Evolutionary conservation across 345 rosid species (phyloP), one percentile per base, ranked within the genome.

Genomic region (Triadica sebifera): DNA sequence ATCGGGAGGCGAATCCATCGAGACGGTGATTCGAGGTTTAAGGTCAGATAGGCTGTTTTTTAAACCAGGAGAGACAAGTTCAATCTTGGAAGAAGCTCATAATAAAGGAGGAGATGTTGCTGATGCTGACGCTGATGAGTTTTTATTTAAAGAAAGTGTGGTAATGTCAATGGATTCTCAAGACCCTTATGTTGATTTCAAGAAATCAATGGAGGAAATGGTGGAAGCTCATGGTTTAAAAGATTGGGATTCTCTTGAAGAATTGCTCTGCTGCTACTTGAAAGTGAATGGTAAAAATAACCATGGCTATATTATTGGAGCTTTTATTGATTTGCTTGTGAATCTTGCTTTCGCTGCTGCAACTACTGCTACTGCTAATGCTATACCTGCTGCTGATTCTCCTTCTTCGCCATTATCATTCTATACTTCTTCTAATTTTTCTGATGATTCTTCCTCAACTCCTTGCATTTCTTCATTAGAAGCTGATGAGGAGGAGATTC

Each of bases 361-460:
- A 13, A 5, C 17, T 51, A 0, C 55, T 51, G 15, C 53, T 34
- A 12, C 71, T 16, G 39, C 53, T 4, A 24, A 13, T 29, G 64
- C 11, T 20, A n/a, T 50, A 11, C 57, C 52, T 6, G 37, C 4
- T 17, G 9, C 76, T 49, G 55, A 12, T n/a, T 78, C 74, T 39
- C 66, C 77, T 62, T 69, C 78, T 68, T 73, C 81, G 22, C 78
- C 87, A 8, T 77, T 82, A 29, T 78, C 82, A 55, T 85, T 87
- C 37, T 85, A 81, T 81, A 82, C 88, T 7, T 86, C 85, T 52
- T 66, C 75, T 29, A 66, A 71, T 49, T 63, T 60, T 34, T 78
- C 85, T 39, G 81, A 87, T 20, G 83, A 83, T 49, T 86, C 90
- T 58, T 86, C 90, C 45, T 70, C 75, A 4, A 78, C 78, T 39